Evolutionary conservation across 1,284 basidiomycete genomes (phyloP).

Genomic region (Fomitopsis schrenkii): DNA sequence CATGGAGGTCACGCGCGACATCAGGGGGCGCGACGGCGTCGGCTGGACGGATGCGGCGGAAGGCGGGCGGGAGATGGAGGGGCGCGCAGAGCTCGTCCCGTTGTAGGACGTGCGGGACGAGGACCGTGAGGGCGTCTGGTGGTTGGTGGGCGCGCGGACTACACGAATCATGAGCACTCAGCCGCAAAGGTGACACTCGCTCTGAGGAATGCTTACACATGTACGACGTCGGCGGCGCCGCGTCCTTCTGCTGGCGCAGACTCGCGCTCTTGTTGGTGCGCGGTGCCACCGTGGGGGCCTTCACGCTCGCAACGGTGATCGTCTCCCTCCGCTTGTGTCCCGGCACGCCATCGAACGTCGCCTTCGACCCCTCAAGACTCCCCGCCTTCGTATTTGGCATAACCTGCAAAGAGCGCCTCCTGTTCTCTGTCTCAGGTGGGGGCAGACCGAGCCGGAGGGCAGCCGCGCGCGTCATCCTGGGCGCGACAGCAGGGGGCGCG

Average conservation of each 20-base stretch:
- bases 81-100: slow-evolving; percentile 15
- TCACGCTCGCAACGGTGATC: slow-evolving; percentile 62
- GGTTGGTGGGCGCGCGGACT: slow-evolving; percentile 20
- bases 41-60: slow-evolving; percentile 20
- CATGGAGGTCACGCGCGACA: slow-evolving; percentile 12
- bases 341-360: slow-evolving; percentile 71
- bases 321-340: slow-evolving; percentile 77
- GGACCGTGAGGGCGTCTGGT: slow-evolving; percentile 18
- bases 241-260: slow-evolving; percentile 55
- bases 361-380: slow-evolving; percentile 16
- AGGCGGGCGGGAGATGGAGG: slow-evolving; percentile 19
- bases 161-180: background rate
- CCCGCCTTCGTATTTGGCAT: slow-evolving; percentile 7
- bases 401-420: background rate
- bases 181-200: background rate
- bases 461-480: slow-evolving; percentile 71
- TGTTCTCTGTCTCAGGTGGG: slow-evolving; percentile 15
- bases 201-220: slow-evolving; percentile 48
- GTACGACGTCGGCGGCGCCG: slow-evolving; percentile 57
- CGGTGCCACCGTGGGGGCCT: slow-evolving; percentile 59
- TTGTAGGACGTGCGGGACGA: slow-evolving; percentile 24
- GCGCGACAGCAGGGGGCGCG: slow-evolving; percentile 65
- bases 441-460: slow-evolving; percentile 54
- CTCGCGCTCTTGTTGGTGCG: slow-evolving; percentile 67
- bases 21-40: slow-evolving; percentile 26